These are phyloP conservation scores for Trichoderma erinaceum DNA, from an alignment of 495 filamentous ascomycete genomes.

Conservation along the genomic window DNA sequence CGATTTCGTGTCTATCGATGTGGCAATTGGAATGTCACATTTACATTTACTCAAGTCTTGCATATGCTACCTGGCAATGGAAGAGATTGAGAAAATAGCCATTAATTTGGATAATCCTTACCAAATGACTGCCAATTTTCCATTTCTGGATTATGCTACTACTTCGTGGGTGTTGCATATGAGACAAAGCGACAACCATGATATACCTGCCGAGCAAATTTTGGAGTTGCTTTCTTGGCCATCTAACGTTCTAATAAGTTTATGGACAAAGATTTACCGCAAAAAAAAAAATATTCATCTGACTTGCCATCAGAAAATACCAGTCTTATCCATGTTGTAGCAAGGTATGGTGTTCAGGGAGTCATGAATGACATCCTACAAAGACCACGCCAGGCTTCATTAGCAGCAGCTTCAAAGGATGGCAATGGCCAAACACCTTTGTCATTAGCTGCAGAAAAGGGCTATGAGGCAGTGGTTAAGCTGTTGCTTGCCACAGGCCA, in stretches of 20 bases:
- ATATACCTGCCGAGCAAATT: slow-evolving; percentile 18
- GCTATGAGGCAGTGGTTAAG: not conserved
- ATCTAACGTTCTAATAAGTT: slow-evolving; percentile 12
- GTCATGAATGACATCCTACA: not conserved
- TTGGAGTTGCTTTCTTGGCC: slow-evolving; percentile 15
- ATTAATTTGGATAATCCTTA: not conserved
- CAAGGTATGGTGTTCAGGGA: not conserved
- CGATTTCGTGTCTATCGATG: slow-evolving; percentile 7
- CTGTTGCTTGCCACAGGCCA: not conserved
- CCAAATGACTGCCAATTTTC: slow-evolving; percentile 14
- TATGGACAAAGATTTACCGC: slow-evolving; percentile 15
- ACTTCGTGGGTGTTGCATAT: slow-evolving; percentile 18
- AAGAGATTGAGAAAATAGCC: slow-evolving; percentile 13
- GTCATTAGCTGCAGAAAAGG: not conserved
- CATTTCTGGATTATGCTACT: slow-evolving; percentile 20
- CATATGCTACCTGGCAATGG: slow-evolving; percentile 22
- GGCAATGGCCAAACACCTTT: not conserved
- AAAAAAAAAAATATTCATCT: not conserved
- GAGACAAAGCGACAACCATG: slow-evolving; percentile 15
- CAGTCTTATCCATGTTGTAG: slow-evolving; percentile 15
- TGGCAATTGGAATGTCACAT: slow-evolving; percentile 21
- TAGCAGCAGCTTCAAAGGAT: not conserved
- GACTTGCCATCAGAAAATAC: not conserved
- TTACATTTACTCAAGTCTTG: slow-evolving; percentile 22
- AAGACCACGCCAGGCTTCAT: not conserved